A percentile compares a stretch with the other conserved stretches of the same genome.
phyloP scores from a whole-genome alignment of 345 rosid genomes.

The Theobroma cacao region DNA sequence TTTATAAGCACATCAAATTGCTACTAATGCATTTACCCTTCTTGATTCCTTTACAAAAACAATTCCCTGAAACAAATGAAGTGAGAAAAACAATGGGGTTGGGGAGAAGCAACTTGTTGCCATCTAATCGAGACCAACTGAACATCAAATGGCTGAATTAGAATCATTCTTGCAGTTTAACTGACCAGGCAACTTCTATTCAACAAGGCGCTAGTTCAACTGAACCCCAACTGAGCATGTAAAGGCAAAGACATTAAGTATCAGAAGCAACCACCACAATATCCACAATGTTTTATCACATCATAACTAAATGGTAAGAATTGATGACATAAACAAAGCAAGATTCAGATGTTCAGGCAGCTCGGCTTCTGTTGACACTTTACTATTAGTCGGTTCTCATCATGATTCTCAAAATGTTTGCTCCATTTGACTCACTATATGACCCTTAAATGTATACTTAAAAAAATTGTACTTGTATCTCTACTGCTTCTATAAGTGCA shows the following conservation, averaged over 20 bases:
- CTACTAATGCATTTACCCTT: not conserved
- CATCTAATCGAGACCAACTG: not conserved
- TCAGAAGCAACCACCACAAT: not conserved
- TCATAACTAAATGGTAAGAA: not conserved
- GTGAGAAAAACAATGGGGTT: not conserved
- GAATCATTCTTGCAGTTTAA: not conserved
- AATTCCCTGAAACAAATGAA: not conserved
- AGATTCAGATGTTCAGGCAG: not conserved
- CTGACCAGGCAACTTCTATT: not conserved
- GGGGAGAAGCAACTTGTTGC: not conserved
- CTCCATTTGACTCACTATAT: constrained; percentile 1
- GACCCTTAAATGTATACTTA: not conserved
- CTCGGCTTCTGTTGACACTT: not conserved
- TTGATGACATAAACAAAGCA: not conserved
- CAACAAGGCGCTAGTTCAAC: not conserved
- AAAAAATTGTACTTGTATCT: not conserved
- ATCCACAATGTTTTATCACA: not conserved
- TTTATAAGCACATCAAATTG: not conserved
- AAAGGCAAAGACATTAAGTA: not conserved
- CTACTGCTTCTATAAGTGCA: not conserved
- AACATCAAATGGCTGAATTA: not conserved
- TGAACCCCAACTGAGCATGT: not conserved
- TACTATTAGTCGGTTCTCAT: not conserved
- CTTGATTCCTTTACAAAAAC: not conserved
- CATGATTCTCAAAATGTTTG: not conserved